A percentile compares a stretch with the other conserved stretches of the same genome.
phyloP scores from a whole-genome alignment of 2,329 filamentous ascomycete species.

The Claviceps paspali region DNA sequence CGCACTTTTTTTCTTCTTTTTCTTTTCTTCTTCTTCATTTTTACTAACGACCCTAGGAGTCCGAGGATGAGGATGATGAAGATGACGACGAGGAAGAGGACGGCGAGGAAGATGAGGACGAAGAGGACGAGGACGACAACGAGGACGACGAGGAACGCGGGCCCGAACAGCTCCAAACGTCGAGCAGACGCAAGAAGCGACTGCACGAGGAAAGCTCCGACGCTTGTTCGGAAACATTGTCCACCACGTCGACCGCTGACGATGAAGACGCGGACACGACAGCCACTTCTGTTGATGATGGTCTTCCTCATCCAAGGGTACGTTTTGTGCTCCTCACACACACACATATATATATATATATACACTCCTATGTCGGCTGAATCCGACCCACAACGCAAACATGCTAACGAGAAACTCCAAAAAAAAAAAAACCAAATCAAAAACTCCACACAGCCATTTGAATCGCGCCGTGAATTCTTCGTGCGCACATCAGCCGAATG shows the following conservation, averaged over 20 bases:
- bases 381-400: background rate
- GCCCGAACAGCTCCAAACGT: conserved; percentile 29
- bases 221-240: conserved; percentile 19
- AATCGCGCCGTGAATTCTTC: conserved; percentile 85
- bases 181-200: conserved; percentile 43
- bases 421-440: too few relatives aligned
- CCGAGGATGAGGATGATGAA: conserved; percentile 35
- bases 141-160: conserved; percentile 26
- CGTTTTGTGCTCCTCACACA: too few relatives aligned
- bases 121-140: conserved; percentile 37
- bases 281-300: conserved; percentile 49
- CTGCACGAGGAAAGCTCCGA: conserved; percentile 30
- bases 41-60: too few relatives aligned
- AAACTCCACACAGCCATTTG: conserved; percentile 64
- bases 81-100: conserved; percentile 1
- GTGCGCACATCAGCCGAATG: conserved; percentile 73
- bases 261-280: conserved; percentile 33
- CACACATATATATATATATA: too few relatives aligned
- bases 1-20: too few relatives aligned
- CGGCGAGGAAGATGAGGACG: conserved; percentile 41
- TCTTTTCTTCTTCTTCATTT: too few relatives aligned
- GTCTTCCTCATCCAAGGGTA: conserved; percentile 54
- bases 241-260: conserved; percentile 18
- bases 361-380: too few relatives aligned
- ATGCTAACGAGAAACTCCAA: too few relatives aligned